phyloP scores from a whole-genome alignment of 75 land plant species.

The Selaginella tamariscina region DNA sequence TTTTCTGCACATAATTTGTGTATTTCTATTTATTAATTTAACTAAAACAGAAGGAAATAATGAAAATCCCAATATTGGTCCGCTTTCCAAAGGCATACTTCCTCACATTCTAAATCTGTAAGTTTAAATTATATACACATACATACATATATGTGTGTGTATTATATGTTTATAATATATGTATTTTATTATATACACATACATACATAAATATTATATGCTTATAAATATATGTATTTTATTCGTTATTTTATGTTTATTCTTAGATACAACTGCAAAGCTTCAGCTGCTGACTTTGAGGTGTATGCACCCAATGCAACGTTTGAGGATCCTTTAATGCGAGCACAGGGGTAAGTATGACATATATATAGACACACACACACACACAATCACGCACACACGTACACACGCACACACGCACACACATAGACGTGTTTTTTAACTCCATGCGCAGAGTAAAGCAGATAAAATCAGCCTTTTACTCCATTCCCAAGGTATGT shows the following conservation, averaged over 20 bases:
- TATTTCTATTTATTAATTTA: no score
- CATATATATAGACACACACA: not conserved
- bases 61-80: no score
- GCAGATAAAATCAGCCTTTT: conserved; percentile 90
- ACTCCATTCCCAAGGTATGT: conserved; percentile 68
- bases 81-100: conserved; percentile 30
- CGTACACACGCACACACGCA: not conserved
- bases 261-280: conserved; percentile 48
- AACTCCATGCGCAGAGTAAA: conserved; percentile 37
- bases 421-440: conserved; percentile 4
- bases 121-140: conserved; percentile 14
- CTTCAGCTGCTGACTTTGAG: conserved; percentile 67
- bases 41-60: no score
- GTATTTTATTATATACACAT: not conserved
- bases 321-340: conserved; percentile 88
- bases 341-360: conserved; percentile 60
- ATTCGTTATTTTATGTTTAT: not conserved
- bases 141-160: not conserved
- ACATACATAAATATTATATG: not conserved
- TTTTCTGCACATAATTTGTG: no score
- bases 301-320: conserved; percentile 81
- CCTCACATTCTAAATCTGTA: conserved; percentile 59
- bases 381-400: not conserved
- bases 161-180: not conserved
- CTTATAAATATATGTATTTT: not conserved